phyloP scores from a whole-genome alignment of 345 rosid species.

The Moricandia arvensis region DNA sequence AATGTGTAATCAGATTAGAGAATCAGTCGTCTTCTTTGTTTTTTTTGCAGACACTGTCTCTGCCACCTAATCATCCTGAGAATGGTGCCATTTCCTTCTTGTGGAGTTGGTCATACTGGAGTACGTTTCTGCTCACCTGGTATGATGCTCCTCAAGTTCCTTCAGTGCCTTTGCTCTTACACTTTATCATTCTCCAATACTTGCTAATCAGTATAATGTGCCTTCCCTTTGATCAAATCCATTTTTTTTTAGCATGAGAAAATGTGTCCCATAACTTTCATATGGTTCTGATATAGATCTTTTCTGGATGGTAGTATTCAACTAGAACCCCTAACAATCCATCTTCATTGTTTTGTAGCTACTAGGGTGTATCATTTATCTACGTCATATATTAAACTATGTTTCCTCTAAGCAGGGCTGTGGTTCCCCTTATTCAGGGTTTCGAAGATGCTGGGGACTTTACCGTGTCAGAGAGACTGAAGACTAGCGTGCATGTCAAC shows the following conservation, averaged over 20 bases:
- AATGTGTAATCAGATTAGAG: no score
- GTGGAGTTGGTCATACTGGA: constrained; percentile 99
- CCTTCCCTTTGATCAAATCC: not conserved
- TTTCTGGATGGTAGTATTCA: not conserved
- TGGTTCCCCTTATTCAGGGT: constrained; percentile 99
- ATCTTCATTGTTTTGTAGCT: constrained; percentile 24
- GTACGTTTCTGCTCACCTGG: constrained; percentile 96
- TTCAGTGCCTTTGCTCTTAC: not conserved
- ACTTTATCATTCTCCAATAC: not conserved
- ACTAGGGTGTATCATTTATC: constrained; percentile 38
- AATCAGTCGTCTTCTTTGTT: not conserved
- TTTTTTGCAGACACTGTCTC: constrained; percentile 49
- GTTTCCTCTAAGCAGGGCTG: constrained; percentile 91
- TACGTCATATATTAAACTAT: constrained; percentile 47
- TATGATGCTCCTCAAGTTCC: constrained; percentile 34
- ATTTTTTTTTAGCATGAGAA: no score
- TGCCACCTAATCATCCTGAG: constrained; percentile 46
- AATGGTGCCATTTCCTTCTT: constrained; percentile 73
- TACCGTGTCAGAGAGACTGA: constrained; percentile 76
- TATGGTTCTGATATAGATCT: not conserved
- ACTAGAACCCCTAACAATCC: not conserved
- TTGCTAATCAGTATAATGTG: not conserved
- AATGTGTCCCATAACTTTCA: not conserved
- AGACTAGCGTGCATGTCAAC: constrained; percentile 90
- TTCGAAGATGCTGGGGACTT: constrained; percentile 99